A percentile compares a stretch with the other conserved stretches of the same genome.
phyloP scores from a whole-genome alignment of 192 early-diverging fungal species.

The Podila horticola region DNA sequence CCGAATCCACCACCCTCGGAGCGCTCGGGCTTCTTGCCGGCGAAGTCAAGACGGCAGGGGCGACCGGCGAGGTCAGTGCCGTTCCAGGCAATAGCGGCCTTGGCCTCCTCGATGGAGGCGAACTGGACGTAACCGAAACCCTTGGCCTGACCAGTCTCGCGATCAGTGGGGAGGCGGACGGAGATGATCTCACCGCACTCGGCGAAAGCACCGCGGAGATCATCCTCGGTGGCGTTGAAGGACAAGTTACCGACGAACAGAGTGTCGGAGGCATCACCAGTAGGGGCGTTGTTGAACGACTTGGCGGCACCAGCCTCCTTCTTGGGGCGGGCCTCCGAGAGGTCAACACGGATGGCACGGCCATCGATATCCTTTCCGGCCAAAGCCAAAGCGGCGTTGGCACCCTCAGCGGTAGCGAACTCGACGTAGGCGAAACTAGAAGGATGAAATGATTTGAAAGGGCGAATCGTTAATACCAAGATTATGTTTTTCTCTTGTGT shows the following conservation, averaged over 20 bases:
- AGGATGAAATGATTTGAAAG: neutral
- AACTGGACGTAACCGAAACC: constrained; percentile 94
- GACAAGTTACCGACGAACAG: constrained; percentile 84
- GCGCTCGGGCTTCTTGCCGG: constrained; percentile 48
- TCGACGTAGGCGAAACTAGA: constrained; percentile 86
- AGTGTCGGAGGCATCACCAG: constrained; percentile 67
- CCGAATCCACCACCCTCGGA: constrained; percentile 53
- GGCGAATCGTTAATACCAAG: neutral
- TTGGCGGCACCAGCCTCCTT: constrained; percentile 56
- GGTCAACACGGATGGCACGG: constrained; percentile 79
- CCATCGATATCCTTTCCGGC: constrained; percentile 81
- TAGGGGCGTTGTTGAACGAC: constrained; percentile 34
- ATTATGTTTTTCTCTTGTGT: no score
- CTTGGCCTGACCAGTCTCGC: constrained; percentile 76
- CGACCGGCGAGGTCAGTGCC: constrained; percentile 81
- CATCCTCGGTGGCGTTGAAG: constrained; percentile 69
- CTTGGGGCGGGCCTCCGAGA: constrained; percentile 65
- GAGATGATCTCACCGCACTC: constrained; percentile 69
- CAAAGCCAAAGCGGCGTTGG: constrained; percentile 71
- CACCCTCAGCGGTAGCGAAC: constrained; percentile 68
- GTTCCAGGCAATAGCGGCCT: constrained; percentile 81
- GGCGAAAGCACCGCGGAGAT: constrained; percentile 62
- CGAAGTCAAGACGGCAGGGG: constrained; percentile 86
- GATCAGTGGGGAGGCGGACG: constrained; percentile 76
- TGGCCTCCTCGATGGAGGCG: constrained; percentile 65